Conservation (phyloP, 306 rosid species). For the Comarum palustre region DNA sequence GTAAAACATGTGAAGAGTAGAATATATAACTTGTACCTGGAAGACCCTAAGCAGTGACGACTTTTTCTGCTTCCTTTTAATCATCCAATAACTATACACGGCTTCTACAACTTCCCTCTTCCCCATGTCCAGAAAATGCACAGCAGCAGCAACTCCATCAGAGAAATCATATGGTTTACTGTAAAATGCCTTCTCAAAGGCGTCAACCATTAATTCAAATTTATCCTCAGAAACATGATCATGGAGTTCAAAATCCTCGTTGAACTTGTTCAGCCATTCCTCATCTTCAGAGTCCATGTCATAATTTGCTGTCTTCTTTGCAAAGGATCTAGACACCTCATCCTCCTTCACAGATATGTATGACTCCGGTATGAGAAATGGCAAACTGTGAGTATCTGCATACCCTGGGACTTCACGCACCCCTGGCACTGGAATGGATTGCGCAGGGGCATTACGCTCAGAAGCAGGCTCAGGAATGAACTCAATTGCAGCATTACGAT, state of each 20-base stretch:
- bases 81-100: constrained; percentile 57
- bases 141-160: constrained; percentile 41
- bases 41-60: constrained; percentile 51
- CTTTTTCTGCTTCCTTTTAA: constrained; percentile 57
- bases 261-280: constrained; percentile 57
- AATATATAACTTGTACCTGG: constrained; percentile 50
- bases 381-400: constrained; percentile 26
- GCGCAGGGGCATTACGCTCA: constrained; percentile 13
- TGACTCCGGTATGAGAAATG: constrained; percentile 45
- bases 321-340: constrained; percentile 61
- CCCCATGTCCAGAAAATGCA: constrained; percentile 44
- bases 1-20: constrained; percentile 19
- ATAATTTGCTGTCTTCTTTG: constrained; percentile 50
- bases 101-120: constrained; percentile 45
- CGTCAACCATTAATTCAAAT: constrained; percentile 66
- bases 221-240: constrained; percentile 47
- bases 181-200: constrained; percentile 61
- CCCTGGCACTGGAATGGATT: constrained; percentile 67
- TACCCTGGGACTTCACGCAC: constrained; percentile 50
- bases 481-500: constrained; percentile 26
- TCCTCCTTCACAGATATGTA: constrained; percentile 53
- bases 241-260: constrained; percentile 29
- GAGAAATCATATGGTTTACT: constrained; percentile 40
- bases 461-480: constrained; percentile 28
- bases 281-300: constrained; percentile 90